A percentile compares a stretch with the other conserved stretches of the same genome.
Conservation (phyloP, 2,329 filamentous ascomycete genomes). For the Bretziella fagacearum region DNA sequence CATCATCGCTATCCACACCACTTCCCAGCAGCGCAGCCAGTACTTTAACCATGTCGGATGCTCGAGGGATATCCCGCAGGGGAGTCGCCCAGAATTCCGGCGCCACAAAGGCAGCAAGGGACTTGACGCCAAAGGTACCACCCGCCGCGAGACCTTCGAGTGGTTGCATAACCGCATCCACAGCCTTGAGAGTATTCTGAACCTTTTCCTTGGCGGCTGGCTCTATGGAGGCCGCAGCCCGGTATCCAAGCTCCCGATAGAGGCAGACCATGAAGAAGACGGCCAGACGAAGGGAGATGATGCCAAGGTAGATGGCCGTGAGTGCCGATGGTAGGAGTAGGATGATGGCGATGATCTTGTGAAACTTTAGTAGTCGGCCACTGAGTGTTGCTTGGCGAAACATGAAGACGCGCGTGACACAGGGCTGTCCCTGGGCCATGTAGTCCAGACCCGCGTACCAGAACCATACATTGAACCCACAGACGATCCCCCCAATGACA, state of each 20-base stretch:
- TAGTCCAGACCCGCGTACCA: slow-evolving; percentile 10
- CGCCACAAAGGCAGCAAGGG: not conserved
- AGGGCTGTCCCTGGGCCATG: slow-evolving; percentile 7
- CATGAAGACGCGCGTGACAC: slow-evolving; percentile 11
- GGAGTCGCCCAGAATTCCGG: slow-evolving; percentile 13
- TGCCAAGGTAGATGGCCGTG: slow-evolving; percentile 1
- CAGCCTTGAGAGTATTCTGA: slow-evolving; percentile 2
- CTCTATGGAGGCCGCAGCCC: not conserved
- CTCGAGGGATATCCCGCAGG: slow-evolving; percentile 5
- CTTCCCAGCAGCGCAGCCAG: slow-evolving; percentile 7
- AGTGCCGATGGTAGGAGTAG: not conserved
- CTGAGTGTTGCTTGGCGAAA: slow-evolving; percentile 1
- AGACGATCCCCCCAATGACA: slow-evolving; percentile 8
- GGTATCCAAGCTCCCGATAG: slow-evolving; percentile 7
- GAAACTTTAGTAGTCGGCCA: not conserved
- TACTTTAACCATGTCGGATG: slow-evolving; percentile 7
- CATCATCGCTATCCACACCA: slow-evolving; percentile 1
- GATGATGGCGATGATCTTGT: slow-evolving; percentile 5
- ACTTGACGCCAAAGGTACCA: not conserved
- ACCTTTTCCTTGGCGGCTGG: not conserved
- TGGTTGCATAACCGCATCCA: slow-evolving; percentile 9
- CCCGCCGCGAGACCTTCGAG: slow-evolving; percentile 1
- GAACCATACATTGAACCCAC: slow-evolving; percentile 13
- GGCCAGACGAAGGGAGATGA: slow-evolving; percentile 8
- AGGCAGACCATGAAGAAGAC: slow-evolving; percentile 10